Evolutionary conservation across 73 alveolate species (phyloP).

Genomic region (Stentor coeruleus): DNA sequence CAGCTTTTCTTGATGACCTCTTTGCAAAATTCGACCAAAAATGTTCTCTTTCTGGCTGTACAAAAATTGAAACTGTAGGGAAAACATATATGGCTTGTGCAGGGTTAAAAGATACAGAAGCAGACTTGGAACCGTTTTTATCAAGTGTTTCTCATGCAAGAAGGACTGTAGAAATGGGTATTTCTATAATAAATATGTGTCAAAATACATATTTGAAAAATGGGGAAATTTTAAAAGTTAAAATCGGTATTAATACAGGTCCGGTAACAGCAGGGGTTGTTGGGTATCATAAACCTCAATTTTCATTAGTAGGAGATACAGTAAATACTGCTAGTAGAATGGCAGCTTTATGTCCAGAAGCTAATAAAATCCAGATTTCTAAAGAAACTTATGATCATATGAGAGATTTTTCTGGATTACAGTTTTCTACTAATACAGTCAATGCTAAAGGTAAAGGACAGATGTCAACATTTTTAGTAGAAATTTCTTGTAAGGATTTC

Average conservation of each 20-base stretch:
- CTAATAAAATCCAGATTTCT: constrained; percentile 14
- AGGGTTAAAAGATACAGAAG: constrained; percentile 70
- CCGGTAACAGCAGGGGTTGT: constrained; percentile 98
- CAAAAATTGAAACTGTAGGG: constrained; percentile 84
- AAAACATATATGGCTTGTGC: constrained; percentile 83
- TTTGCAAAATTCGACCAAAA: constrained; percentile 69
- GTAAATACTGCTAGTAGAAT: constrained; percentile 98
- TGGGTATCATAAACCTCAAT: constrained; percentile 98
- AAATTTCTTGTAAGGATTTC: neutral
- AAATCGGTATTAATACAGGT: constrained; percentile 97
- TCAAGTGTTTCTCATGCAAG: constrained; percentile 29
- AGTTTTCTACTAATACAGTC: neutral
- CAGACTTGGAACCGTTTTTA: constrained; percentile 20
- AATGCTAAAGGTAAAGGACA: constrained; percentile 36
- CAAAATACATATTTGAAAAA: neutral
- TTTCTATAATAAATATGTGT: neutral
- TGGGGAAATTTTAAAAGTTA: constrained; percentile 44
- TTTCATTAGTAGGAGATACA: constrained; percentile 98
- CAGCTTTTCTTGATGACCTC: constrained; percentile 58
- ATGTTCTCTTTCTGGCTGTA: constrained; percentile 42
- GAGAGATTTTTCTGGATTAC: neutral
- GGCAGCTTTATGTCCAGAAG: constrained; percentile 69
- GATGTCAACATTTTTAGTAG: constrained; percentile 18
- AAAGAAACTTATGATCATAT: constrained; percentile 9
- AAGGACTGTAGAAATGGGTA: constrained; percentile 23